Percentiles rank a stretch among this genome's conserved stretches.
These are phyloP conservation scores for Aspergillus avenaceus DNA, from an alignment of 495 filamentous ascomycete species.

Conservation along the genomic window DNA sequence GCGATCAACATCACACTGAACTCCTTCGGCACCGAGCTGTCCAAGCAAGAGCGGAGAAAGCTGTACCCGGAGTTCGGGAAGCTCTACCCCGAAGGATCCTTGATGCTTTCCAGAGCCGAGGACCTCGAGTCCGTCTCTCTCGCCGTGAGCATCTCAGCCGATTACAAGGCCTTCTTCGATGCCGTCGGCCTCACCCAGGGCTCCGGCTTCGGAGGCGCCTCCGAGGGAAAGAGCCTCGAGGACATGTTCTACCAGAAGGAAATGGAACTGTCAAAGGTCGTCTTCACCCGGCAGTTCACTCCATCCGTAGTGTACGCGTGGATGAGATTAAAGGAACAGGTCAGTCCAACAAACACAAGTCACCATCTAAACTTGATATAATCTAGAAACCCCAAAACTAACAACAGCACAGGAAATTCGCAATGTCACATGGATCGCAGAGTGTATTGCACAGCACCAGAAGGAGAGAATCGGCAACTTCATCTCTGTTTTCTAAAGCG, in stretches of 20 bases:
- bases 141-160: slow-evolving; percentile 83
- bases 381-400: slow-evolving; percentile 15
- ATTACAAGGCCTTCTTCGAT: slow-evolving; percentile 95
- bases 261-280: slow-evolving; percentile 93
- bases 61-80: slow-evolving; percentile 88
- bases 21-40: slow-evolving; percentile 96
- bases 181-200: slow-evolving; percentile 80
- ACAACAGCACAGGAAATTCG: slow-evolving; percentile 78
- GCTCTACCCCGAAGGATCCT: slow-evolving; percentile 88
- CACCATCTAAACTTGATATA: slow-evolving; percentile 7
- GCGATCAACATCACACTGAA: slow-evolving; percentile 99
- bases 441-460: slow-evolving; percentile 99
- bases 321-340: slow-evolving; percentile 97
- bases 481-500: slow-evolving; percentile 94
- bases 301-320: slow-evolving; percentile 94
- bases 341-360: slow-evolving; percentile 37
- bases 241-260: slow-evolving; percentile 99
- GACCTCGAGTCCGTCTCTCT: slow-evolving; percentile 90
- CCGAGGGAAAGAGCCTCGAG: slow-evolving; percentile 86
- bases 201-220: slow-evolving; percentile 73
- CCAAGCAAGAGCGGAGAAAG: slow-evolving; percentile 90
- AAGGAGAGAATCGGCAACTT: slow-evolving; percentile 98
- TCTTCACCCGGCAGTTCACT: slow-evolving; percentile 96
- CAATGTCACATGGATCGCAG: slow-evolving; percentile 98
- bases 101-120: slow-evolving; percentile 93